Evolutionary conservation across 345 rosid species (phyloP).

Genomic region (Lumnitzera racemosa): DNA sequence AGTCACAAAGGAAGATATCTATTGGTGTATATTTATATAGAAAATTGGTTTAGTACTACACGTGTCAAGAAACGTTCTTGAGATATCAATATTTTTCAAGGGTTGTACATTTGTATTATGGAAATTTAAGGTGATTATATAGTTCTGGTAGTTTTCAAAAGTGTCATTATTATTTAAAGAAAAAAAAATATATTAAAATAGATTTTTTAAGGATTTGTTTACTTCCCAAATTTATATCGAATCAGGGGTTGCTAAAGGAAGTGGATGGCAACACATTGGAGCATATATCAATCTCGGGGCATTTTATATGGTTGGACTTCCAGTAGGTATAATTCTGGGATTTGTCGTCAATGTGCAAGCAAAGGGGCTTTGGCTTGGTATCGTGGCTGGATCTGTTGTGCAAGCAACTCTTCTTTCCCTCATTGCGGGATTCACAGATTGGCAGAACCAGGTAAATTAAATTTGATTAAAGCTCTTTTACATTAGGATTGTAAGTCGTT

Average conservation of each 20-base stretch:
- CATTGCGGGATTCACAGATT: constrained; percentile 15
- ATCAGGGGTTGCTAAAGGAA: constrained; percentile 32
- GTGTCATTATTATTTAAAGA: no score
- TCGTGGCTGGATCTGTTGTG: constrained; percentile 23
- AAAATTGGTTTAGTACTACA: no score
- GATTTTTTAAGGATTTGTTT: background rate
- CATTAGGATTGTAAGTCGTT: no score
- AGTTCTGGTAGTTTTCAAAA: background rate
- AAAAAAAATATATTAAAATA: no score
- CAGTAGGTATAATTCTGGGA: constrained; percentile 17
- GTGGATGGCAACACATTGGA: constrained; percentile 35
- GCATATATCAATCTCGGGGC: constrained; percentile 27
- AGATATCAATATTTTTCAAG: no score
- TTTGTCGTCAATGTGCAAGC: constrained; percentile 21
- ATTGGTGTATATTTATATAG: no score
- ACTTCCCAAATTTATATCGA: background rate
- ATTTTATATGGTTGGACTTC: constrained; percentile 30
- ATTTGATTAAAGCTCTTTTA: no score
- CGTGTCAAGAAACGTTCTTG: no score
- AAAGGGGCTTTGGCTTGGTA: constrained; percentile 37
- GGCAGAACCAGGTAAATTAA: constrained; percentile 27
- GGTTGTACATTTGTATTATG: no score
- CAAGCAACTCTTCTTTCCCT: constrained; percentile 19
- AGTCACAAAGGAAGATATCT: no score
- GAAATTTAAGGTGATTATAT: no score